phyloP scores from a whole-genome alignment of 1,284 basidiomycete species.

The Wolfiporia cocos region DNA sequence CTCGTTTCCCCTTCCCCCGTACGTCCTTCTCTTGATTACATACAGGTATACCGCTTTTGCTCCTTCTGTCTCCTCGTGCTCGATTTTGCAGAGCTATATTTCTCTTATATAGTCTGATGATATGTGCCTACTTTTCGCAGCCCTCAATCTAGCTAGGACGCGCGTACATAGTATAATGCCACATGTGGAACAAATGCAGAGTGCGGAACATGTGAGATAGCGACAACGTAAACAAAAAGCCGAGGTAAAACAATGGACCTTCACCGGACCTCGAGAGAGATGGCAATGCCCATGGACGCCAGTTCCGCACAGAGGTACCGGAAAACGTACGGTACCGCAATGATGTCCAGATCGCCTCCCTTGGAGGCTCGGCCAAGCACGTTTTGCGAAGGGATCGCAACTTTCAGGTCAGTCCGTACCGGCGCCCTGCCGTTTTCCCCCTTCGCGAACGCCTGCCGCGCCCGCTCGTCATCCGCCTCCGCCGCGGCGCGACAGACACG shows the following conservation, averaged over 20 bases:
- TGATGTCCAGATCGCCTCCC: constrained; percentile 84
- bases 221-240: background rate
- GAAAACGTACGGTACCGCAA: constrained; percentile 96
- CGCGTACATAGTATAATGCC: constrained; percentile 3
- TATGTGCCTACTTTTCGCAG: constrained; percentile 9
- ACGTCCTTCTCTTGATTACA: background rate
- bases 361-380: constrained; percentile 52
- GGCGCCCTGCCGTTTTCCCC: constrained; percentile 34
- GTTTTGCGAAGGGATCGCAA: constrained; percentile 60
- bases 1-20: background rate
- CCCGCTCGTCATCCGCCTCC: constrained; percentile 53
- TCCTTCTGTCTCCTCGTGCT: background rate
- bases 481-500: constrained; percentile 77
- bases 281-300: constrained; percentile 82
- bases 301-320: constrained; percentile 83
- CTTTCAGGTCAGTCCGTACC: constrained; percentile 42
- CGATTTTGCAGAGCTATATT: background rate
- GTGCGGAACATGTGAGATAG: background rate
- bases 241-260: background rate
- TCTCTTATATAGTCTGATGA: constrained; percentile 2
- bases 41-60: constrained; percentile 5
- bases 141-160: constrained; percentile 3
- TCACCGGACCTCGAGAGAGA: constrained; percentile 61
- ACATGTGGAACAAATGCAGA: background rate
- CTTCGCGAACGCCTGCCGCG: constrained; percentile 46